These are phyloP conservation scores for Claviceps fusiformis DNA, from an alignment of 2,329 filamentous ascomycete species.

Conservation along the genomic window DNA sequence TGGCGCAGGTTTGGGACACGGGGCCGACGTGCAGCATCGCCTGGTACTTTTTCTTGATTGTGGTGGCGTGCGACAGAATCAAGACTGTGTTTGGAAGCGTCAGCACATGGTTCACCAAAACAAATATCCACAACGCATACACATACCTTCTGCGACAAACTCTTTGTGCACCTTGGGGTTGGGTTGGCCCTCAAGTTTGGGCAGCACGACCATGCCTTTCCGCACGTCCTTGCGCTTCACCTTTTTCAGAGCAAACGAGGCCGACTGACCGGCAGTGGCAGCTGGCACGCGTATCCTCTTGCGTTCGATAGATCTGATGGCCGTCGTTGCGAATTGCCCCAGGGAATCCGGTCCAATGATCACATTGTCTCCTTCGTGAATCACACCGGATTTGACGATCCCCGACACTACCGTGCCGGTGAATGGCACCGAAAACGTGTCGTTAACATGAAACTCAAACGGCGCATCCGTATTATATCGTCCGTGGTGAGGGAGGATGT, in stretches of 20 bases:
- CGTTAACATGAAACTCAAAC: constrained; percentile 92
- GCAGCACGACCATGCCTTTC: constrained; percentile 95
- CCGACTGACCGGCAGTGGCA: constrained; percentile 82
- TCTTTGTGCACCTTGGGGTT: constrained; percentile 58
- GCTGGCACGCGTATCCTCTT: constrained; percentile 83
- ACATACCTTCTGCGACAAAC: constrained; percentile 61
- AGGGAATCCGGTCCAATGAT: constrained; percentile 82
- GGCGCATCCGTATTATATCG: constrained; percentile 79
- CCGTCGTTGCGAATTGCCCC: constrained; percentile 78
- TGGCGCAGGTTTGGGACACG: constrained; percentile 87
- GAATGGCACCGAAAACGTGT: constrained; percentile 95
- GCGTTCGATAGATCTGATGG: constrained; percentile 82
- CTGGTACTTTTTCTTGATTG: constrained; percentile 93
- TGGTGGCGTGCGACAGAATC: constrained; percentile 90
- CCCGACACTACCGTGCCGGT: constrained; percentile 93
- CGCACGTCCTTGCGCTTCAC: constrained; percentile 82
- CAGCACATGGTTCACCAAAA: not conserved
- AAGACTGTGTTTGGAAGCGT: constrained; percentile 42
- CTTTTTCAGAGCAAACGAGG: constrained; percentile 79
- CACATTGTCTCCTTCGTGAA: constrained; percentile 82
- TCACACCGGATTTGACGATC: constrained; percentile 74
- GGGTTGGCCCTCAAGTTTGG: constrained; percentile 62
- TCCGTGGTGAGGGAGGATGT: constrained; percentile 88
- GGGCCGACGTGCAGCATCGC: constrained; percentile 96
- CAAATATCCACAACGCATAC: not conserved